Evolutionary conservation across 352 stramenopile species (phyloP).

Genomic region (Globisporangium radiosum): DNA sequence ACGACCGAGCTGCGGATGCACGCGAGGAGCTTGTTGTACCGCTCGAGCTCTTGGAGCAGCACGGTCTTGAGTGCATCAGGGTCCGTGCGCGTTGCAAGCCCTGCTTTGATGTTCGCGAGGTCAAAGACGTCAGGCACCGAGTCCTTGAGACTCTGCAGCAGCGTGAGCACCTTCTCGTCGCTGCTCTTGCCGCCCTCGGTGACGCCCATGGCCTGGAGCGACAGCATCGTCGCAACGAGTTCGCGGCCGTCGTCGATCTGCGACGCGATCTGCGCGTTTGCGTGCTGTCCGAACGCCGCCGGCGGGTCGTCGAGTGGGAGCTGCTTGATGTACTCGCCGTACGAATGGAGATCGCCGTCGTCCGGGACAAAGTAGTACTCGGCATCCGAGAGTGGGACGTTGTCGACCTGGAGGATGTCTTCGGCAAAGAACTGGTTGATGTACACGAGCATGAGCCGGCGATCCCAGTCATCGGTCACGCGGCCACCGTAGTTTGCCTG

Average conservation of each 20-base stretch:
- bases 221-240: conserved; percentile 87
- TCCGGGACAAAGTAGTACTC: conserved; percentile 92
- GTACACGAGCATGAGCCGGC: conserved; percentile 93
- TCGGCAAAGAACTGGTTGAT: conserved; percentile 95
- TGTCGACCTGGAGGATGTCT: conserved; percentile 76
- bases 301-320: conserved; percentile 89
- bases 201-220: conserved; percentile 82
- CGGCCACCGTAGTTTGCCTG: conserved; percentile 96
- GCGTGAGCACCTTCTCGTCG: conserved; percentile 85
- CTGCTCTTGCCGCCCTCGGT: conserved; percentile 78
- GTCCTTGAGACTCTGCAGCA: conserved; percentile 79
- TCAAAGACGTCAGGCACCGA: conserved; percentile 91
- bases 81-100: conserved; percentile 64
- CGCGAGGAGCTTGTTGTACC: conserved; percentile 89
- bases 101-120: conserved; percentile 63
- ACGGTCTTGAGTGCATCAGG: conserved; percentile 93
- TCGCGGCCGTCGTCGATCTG: conserved; percentile 92
- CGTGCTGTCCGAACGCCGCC: conserved; percentile 91
- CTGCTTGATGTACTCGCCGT: conserved; percentile 89
- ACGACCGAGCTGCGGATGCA: conserved; percentile 75
- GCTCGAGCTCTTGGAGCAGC: conserved; percentile 92
- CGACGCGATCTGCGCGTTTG: conserved; percentile 93
- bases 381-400: conserved; percentile 83
- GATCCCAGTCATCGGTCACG: conserved; percentile 96
- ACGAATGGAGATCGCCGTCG: conserved; percentile 84